Evolutionary conservation across 176 grass and related monocot genomes (phyloP), one percentile per base, ranked within the genome.

Genomic region (Eremochloa ophiuroides): DNA sequence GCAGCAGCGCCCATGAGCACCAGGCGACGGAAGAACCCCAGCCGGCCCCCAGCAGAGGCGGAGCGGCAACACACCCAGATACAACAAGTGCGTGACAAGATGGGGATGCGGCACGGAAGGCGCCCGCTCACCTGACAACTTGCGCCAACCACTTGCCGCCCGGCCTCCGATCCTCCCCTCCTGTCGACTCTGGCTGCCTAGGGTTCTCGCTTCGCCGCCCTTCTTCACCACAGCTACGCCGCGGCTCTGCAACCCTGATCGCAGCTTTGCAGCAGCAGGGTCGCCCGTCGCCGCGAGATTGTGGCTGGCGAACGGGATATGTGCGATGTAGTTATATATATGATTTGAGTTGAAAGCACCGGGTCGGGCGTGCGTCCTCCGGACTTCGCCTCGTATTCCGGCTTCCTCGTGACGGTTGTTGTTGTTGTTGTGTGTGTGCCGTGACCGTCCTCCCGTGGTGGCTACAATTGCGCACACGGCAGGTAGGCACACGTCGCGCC

Each of bases 41-140:
- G n/a, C n/a, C n/a, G n/a, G n/a, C n/a, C n/a, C n/a, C 51, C 46
- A 40, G 39, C 33, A 37, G 42, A 15, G 43, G 35, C 33, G 25
- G 29, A 18, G 7, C 44, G 6, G 30, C 29, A 13, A 6, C 58
- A 27, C 22, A 6, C 58, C 22, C 22, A 11, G 14, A 34, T 29
- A 16, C 74, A 73, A 43, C 47, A 84, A 85, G 83, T n/a, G 88
- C 75, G 88, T 81, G 79, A 82, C 30, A 0, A 50, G 87, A 17
- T 53, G 79, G 79, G 83, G 87, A 17, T 53, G 79, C 84, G 83
- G 74, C 79, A 23, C 74, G 60, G 66, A 78, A 16, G 67, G 59
- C 46, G 83, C 83, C 78, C 55, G 77, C 87, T 75, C 87, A 88
- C 86, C 86, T 88, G 80, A 79, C 80, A 16, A 12, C 87, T 2